These are phyloP conservation scores for Rhizophora apiculata DNA, from an alignment of 345 rosid genomes.

Conservation along the genomic window DNA sequence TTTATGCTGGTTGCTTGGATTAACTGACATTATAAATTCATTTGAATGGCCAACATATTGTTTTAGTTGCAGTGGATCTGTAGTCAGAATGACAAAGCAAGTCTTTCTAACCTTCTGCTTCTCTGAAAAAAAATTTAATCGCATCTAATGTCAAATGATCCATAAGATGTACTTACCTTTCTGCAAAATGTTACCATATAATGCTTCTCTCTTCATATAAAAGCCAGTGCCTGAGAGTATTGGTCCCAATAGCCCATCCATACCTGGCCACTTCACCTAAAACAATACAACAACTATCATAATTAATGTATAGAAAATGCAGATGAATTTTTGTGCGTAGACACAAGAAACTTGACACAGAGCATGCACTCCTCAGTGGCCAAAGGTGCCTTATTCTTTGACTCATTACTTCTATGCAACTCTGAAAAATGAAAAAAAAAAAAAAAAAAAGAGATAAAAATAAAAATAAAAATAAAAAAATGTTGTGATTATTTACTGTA, in stretches of 20 bases:
- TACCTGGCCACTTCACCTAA: conserved; percentile 15
- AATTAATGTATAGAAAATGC: too few species aligned
- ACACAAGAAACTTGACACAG: too few species aligned
- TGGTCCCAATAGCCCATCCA: conserved; percentile 38
- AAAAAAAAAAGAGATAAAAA: too few species aligned
- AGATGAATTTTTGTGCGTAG: too few species aligned
- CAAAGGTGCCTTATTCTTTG: too few species aligned
- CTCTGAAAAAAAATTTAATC: too few species aligned
- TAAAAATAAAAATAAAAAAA: background rate
- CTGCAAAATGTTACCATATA: conserved; percentile 13
- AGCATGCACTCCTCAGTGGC: too few species aligned
- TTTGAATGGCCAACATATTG: conserved; percentile 16
- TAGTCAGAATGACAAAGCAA: background rate
- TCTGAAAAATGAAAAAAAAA: too few species aligned
- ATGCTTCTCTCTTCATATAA: conserved; percentile 41
- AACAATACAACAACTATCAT: background rate
- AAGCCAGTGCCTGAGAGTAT: conserved; percentile 38
- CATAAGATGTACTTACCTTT: background rate
- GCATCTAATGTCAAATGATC: too few species aligned
- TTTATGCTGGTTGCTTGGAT: background rate
- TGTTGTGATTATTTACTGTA: background rate
- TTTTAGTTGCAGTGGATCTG: conserved; percentile 14
- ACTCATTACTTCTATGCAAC: too few species aligned
- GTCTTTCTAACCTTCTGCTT: too few species aligned
- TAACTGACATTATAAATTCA: conserved; percentile 12